Percentiles rank a stretch among this genome's conserved stretches.
phyloP scores from a whole-genome alignment of 2,329 filamentous ascomycete species.

The Fusarium oligoseptatum region DNA sequence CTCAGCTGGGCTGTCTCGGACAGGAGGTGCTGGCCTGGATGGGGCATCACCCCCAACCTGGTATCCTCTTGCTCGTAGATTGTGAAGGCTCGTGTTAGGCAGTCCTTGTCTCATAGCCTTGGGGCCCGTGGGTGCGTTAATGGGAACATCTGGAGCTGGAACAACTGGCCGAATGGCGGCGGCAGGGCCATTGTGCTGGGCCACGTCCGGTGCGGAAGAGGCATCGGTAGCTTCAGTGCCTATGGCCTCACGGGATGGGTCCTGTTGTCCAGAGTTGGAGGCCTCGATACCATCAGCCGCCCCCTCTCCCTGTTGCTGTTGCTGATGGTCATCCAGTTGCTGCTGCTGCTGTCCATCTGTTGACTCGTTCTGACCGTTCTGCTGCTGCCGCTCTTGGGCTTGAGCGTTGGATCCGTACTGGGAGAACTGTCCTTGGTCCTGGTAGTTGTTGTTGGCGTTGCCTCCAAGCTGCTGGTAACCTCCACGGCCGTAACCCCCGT shows the following conservation, averaged over 20 bases:
- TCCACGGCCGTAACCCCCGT: conserved; percentile 68
- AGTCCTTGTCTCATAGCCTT: conserved; percentile 94
- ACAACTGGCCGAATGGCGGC: conserved; percentile 51
- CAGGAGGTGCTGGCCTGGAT: conserved; percentile 29
- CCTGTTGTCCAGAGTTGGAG: conserved; percentile 36
- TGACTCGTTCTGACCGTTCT: conserved; percentile 38
- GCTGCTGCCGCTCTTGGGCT: conserved; percentile 30
- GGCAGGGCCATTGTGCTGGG: conserved; percentile 37
- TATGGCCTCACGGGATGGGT: conserved; percentile 48
- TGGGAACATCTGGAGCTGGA: conserved; percentile 60
- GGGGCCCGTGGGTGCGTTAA: conserved; percentile 89
- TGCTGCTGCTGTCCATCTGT: conserved; percentile 45
- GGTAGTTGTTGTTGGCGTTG: conserved; percentile 54
- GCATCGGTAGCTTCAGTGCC: conserved; percentile 46
- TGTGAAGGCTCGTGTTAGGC: conserved; percentile 82
- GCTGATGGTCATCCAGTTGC: conserved; percentile 53
- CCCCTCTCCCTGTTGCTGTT: conserved; percentile 42
- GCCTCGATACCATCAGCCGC: conserved; percentile 24
- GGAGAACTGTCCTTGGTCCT: conserved; percentile 50
- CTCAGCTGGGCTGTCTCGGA: conserved; percentile 37
- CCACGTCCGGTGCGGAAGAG: conserved; percentile 38
- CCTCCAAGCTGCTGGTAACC: conserved; percentile 63
- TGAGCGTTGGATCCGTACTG: conserved; percentile 46
- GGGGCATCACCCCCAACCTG: conserved; percentile 58
- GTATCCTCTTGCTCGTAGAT: conserved; percentile 68